Evolutionary conservation across 176 grass and related monocot genomes (phyloP).

Genomic region (Stipa capillata): DNA sequence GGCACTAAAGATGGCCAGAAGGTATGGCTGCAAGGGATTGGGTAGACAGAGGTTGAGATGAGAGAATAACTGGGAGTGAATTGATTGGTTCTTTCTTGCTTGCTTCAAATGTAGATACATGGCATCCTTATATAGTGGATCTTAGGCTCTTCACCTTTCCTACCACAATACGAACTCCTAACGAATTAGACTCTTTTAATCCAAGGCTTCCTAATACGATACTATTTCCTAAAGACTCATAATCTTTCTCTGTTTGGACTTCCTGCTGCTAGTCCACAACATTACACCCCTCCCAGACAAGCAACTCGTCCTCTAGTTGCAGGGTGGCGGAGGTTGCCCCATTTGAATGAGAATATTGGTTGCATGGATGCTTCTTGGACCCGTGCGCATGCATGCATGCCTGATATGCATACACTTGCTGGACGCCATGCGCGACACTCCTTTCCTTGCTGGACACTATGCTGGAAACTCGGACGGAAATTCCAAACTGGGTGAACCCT

Average conservation of each 20-base stretch:
- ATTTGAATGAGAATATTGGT: neutral
- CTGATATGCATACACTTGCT: neutral
- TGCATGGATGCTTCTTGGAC: no score
- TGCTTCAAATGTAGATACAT: neutral
- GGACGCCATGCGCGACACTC: no score
- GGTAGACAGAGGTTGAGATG: no score
- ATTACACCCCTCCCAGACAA: no score
- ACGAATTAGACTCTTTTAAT: neutral
- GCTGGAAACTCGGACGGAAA: neutral
- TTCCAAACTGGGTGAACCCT: neutral
- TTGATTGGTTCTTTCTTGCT: neutral
- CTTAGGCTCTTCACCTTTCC: neutral
- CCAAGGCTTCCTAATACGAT: neutral
- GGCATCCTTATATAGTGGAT: neutral
- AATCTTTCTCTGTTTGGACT: no score
- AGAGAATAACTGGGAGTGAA: no score
- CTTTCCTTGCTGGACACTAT: neutral
- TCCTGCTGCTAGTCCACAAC: neutral
- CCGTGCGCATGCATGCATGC: neutral
- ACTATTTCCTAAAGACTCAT: neutral
- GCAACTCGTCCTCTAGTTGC: neutral
- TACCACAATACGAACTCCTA: neutral
- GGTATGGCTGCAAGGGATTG: no score
- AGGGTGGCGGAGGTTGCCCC: neutral
- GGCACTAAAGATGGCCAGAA: no score